A percentile compares a stretch with the other conserved stretches of the same genome.
Conservation (phyloP, 2,329 filamentous ascomycete species). For the Dendrostoma leiphaemia region DNA sequence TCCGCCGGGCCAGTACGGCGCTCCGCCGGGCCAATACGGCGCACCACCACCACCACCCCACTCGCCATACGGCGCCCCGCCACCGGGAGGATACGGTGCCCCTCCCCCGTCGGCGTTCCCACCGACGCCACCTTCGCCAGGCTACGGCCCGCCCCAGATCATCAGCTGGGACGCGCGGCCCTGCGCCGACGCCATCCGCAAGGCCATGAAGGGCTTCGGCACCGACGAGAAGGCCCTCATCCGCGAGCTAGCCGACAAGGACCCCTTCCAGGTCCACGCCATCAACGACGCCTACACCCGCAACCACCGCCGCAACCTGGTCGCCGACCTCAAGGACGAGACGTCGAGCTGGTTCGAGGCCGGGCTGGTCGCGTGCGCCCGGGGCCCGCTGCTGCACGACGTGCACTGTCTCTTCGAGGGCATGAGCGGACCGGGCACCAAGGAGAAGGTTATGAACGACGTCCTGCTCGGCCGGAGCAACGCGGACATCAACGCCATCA, state of each 20-base stretch:
- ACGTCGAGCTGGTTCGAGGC: conserved; percentile 71
- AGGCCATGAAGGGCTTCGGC: conserved; percentile 88
- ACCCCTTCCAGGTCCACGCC: conserved; percentile 72
- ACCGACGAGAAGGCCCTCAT: conserved; percentile 83
- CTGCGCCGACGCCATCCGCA: conserved; percentile 70
- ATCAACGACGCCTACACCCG: conserved; percentile 67
- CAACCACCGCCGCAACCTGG: conserved; percentile 64
- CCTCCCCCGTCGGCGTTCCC: conserved; percentile 20
- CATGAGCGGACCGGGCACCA: conserved; percentile 79
- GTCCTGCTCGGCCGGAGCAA: conserved; percentile 80
- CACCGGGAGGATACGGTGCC: conserved; percentile 7
- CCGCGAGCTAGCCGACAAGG: conserved; percentile 65
- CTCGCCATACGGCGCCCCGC: conserved; percentile 26
- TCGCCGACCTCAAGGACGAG: conserved; percentile 75
- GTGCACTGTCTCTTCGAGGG: conserved; percentile 68
- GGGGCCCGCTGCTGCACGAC: conserved; percentile 78
- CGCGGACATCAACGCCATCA: conserved; percentile 85
- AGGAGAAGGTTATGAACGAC: conserved; percentile 83
- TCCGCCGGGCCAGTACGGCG: conserved; percentile 30
- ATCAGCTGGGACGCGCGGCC: conserved; percentile 66
- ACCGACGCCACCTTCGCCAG: conserved; percentile 64
- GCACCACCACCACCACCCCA: conserved; percentile 32
- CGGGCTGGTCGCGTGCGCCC: conserved; percentile 71
- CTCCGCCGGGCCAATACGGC: conserved; percentile 30
- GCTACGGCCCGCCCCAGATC: conserved; percentile 71